phyloP scores from a whole-genome alignment of 2,329 filamentous ascomycete genomes.

The Zymoseptoria crescenta region DNA sequence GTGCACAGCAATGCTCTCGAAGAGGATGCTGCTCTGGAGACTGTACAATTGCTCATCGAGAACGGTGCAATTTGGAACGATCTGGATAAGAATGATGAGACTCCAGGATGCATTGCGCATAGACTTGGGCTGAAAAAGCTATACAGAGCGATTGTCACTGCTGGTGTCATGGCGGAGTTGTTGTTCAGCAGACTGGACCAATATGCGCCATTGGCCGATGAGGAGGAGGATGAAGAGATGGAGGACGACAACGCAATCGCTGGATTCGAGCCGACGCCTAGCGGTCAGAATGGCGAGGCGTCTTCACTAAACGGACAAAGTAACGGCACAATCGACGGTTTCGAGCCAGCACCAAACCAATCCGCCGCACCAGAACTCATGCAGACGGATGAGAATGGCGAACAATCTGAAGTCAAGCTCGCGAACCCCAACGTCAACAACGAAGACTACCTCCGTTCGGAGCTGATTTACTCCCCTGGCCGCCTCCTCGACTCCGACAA shows the following conservation, averaged over 20 bases:
- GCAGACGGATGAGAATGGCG: constrained; percentile 21
- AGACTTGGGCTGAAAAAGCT: constrained; percentile 59
- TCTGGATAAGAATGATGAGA: constrained; percentile 76
- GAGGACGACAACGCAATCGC: constrained; percentile 34
- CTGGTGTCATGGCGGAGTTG: constrained; percentile 83
- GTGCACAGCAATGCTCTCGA: constrained; percentile 28
- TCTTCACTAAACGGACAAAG: constrained; percentile 11
- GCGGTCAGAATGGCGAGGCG: constrained; percentile 9
- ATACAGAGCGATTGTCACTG: constrained; percentile 79
- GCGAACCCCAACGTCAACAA: constrained; percentile 36
- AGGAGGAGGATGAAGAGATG: constrained; percentile 43
- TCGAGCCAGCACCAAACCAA: constrained; percentile 28
- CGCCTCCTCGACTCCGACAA: constrained; percentile 42
- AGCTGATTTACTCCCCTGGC: constrained; percentile 41
- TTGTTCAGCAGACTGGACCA: constrained; percentile 73
- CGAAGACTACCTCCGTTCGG: constrained; percentile 41
- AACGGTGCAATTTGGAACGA: constrained; percentile 98
- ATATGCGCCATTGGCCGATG: constrained; percentile 64
- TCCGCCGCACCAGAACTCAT: constrained; percentile 23
- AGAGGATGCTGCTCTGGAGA: constrained; percentile 56
- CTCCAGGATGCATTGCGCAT: constrained; percentile 77
- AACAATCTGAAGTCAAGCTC: constrained; percentile 20
- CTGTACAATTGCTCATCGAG: constrained; percentile 68
- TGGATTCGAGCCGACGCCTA: constrained; percentile 27
- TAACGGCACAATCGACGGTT: constrained; percentile 21